A percentile compares a stretch with the other conserved stretches of the same genome.
These are phyloP conservation scores for Termitomyces sp. DNA, from an alignment of 768 basidiomycete species.

Conservation along the genomic window DNA sequence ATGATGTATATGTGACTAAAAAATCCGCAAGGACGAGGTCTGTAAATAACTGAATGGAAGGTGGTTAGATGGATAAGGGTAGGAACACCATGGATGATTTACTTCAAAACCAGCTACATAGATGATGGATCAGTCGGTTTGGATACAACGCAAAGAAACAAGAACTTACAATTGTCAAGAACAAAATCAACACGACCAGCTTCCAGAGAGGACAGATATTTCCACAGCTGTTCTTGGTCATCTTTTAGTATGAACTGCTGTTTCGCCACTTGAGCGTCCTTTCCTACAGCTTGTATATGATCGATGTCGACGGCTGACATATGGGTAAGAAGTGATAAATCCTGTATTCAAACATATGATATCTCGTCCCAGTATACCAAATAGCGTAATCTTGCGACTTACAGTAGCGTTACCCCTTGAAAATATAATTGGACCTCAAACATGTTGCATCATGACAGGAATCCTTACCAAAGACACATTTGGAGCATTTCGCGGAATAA, in stretches of 20 bases:
- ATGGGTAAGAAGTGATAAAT: slow-evolving; percentile 87
- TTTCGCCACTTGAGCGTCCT: slow-evolving; percentile 74
- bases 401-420: slow-evolving; percentile 95
- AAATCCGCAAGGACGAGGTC: slow-evolving; percentile 94
- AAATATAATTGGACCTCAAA: not conserved
- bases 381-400: slow-evolving; percentile 10
- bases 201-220: slow-evolving; percentile 52
- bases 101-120: slow-evolving; percentile 86
- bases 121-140: not conserved
- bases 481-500: slow-evolving; percentile 84
- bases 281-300: slow-evolving; percentile 75
- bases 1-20: slow-evolving; percentile 82
- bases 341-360: slow-evolving; percentile 35
- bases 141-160: not conserved
- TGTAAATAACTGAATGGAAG: slow-evolving; percentile 68
- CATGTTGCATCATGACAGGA: not conserved
- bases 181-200: slow-evolving; percentile 74
- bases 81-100: not conserved
- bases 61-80: not conserved
- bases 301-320: slow-evolving; percentile 79
- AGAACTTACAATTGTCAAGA: slow-evolving; percentile 75
- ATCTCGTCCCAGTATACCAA: not conserved
- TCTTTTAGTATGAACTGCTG: slow-evolving; percentile 78
- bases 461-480: slow-evolving; percentile 74
- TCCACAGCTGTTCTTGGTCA: slow-evolving; percentile 74